These are phyloP conservation scores for Candida andamanensis DNA, from an alignment of 805 yeast genomes.

Conservation along the genomic window DNA sequence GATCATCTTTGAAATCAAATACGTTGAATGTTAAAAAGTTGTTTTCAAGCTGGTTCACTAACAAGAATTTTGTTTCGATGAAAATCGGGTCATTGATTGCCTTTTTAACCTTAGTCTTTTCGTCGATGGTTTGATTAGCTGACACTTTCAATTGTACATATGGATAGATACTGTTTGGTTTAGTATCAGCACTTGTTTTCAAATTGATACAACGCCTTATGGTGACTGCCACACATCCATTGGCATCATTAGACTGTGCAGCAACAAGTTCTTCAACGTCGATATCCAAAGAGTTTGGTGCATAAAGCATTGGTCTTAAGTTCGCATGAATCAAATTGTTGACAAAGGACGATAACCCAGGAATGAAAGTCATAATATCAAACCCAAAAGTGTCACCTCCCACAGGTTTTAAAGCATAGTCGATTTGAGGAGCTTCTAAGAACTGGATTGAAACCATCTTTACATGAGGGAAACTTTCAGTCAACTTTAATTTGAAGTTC, in stretches of 20 bases:
- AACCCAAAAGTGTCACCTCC: conserved; percentile 87
- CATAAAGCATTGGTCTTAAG: conserved; percentile 73
- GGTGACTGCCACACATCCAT: conserved; percentile 64
- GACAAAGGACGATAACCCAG: conserved; percentile 72
- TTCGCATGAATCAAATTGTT: conserved; percentile 63
- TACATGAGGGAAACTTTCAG: conserved; percentile 72
- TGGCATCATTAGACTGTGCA: conserved; percentile 58
- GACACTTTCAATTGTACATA: conserved; percentile 42
- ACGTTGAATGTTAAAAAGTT: conserved; percentile 49
- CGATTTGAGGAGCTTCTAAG: conserved; percentile 74
- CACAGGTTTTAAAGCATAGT: conserved; percentile 76
- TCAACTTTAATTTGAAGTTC: conserved; percentile 56
- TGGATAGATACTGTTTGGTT: conserved; percentile 46
- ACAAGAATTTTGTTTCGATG: conserved; percentile 59
- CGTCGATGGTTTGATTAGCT: conserved; percentile 39
- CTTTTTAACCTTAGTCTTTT: conserved; percentile 56
- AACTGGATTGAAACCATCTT: conserved; percentile 65
- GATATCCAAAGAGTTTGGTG: conserved; percentile 74
- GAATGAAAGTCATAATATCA: conserved; percentile 79
- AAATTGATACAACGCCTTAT: conserved; percentile 48
- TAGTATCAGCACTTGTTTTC: conserved; percentile 37
- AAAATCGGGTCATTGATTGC: conserved; percentile 54
- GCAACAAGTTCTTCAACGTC: conserved; percentile 70
- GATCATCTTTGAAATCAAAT: conserved; percentile 47
- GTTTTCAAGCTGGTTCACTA: conserved; percentile 53